Base-by-base conservation (phyloP, 1,284 basidiomycete species). In the Irpex lacteus region DNA sequence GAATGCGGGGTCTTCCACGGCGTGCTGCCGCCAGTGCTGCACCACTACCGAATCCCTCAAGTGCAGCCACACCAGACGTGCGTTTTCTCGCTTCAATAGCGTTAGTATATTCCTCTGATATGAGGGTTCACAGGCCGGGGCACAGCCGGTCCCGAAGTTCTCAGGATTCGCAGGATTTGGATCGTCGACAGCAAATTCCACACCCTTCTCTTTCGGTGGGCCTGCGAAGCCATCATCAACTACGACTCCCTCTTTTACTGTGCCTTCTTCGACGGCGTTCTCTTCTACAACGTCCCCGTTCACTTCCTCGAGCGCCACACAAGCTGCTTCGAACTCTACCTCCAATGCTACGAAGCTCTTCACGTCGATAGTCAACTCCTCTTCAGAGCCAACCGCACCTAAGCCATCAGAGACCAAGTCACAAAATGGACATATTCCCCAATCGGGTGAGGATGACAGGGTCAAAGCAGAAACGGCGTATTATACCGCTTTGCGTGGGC, bases 401-500 rank as follows among this genome's bases (percentile, higher is more conserved):
- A 26, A 26, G 26, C 13, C 18, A 26, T 11, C 65, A 34, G 66
- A 62, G 18, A 54, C 67, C 11, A 67, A 65, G 53, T 36, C 61
- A 32, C 5, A 55, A 55, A 59, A 58, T 18, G 60, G 58, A n/a
- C 26, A 37, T 36, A 54, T 55, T 58, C 65, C 21, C 56, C 56
- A 56, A 26, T 49, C 65, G 4, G 58, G 67, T 50, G 71, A 72
- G n/a, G 73, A 75, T 13, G 71, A 75, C 5, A 71, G 74, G 40
- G 73, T 78, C 21, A 72, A 78, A 36, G 76, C 78, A 19, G 79
- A 79, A 15, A 66, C 81, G 2, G 77, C 81, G 52, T 96, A 93
- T 75, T 94, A 87, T 76, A 87, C 81, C 47, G 85, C 87, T 5
- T 80, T 96, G 18, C 88, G 94, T 18, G 94, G 94, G 9, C 82